Evolutionary conservation across 2,329 filamentous ascomycete genomes (phyloP), one percentile per base, ranked within the genome.

Genomic region (Alternaria angustiovoidea): DNA sequence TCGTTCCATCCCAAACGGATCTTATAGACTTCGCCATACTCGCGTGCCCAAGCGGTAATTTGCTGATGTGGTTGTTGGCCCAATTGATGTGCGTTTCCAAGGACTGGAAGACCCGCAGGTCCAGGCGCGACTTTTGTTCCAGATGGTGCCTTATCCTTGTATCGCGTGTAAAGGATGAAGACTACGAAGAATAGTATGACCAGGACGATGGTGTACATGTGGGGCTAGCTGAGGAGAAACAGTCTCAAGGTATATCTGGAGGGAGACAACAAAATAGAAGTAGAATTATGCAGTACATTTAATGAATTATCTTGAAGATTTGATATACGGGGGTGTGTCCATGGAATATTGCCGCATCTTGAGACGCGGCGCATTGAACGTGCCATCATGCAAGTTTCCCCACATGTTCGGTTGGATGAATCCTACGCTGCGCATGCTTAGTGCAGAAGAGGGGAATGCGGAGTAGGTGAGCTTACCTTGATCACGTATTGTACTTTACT

Each of bases 1-100:
- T 81, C 76, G 47, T 82, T 75, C 78, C 79, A 81, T 6, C 82
- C 82, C 5, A 83, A 65, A 2, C 76, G 74, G 18, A 84, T 67
- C 57, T 78, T 78, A 71, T 78, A 83, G 5, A 83, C 54, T n/a
- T 83, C 81, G 36, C 82, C 82, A 65, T 82, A 82, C 52, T 79
- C 54, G 2, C 65, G 61, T 0, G 80, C 79, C 80, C 80, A 83
- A 53, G 70, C 48, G 0, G 65, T 67, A 46, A 78, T 71, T 49
- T 73, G 66, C 22, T 69, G 70, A 22, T 76, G 71, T 11, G 77
- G 73, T n/a, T 71, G 61, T 11, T 58, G 44, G n/a, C 66, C 58
- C 3, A 77, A 62, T 55, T 75, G 69, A 39, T 75, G 72, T 5
- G 72, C 69, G 46, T 76, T 72, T 18, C 74, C 74, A 9, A 75